Evolutionary conservation across 305 asterid genomes (phyloP).

Genomic region (Nicotiana rustica): DNA sequence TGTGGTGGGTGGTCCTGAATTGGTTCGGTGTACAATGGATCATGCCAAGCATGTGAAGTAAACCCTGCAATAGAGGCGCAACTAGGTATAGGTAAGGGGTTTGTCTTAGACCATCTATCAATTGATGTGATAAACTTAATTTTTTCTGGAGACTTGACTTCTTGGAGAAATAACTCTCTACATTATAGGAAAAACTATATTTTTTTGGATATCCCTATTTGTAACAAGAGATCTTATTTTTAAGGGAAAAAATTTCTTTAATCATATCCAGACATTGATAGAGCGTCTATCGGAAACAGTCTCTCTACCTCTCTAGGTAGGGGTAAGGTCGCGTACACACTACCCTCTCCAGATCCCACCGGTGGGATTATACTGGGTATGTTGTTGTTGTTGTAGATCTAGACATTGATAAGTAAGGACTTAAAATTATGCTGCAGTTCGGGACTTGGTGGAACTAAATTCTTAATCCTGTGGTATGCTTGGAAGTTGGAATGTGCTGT

Average conservation of each 20-base stretch:
- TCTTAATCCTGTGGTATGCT: neutral
- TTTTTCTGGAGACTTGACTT: neutral
- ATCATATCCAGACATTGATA: neutral
- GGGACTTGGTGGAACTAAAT: conserved; percentile 16
- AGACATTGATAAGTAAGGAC: conserved; percentile 23
- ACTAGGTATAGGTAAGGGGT: no score
- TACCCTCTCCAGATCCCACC: no score
- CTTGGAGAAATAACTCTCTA: conserved; percentile 22
- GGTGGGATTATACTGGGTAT: no score
- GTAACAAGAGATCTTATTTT: neutral
- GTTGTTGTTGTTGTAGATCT: neutral
- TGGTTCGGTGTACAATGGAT: neutral
- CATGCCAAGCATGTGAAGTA: neutral
- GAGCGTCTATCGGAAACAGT: no score
- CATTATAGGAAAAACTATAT: neutral
- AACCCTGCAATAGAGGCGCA: no score
- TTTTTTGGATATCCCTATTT: neutral
- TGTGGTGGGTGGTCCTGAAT: neutral
- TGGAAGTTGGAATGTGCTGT: conserved; percentile 23
- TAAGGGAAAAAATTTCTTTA: neutral
- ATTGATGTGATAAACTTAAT: conserved; percentile 10
- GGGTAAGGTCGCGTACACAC: no score
- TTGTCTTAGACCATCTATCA: conserved; percentile 6
- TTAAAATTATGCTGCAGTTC: neutral
- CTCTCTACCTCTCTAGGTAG: no score